Evolutionary conservation across 2,329 filamentous ascomycete genomes (phyloP).

Genomic region (Chaetomium strumarium): DNA sequence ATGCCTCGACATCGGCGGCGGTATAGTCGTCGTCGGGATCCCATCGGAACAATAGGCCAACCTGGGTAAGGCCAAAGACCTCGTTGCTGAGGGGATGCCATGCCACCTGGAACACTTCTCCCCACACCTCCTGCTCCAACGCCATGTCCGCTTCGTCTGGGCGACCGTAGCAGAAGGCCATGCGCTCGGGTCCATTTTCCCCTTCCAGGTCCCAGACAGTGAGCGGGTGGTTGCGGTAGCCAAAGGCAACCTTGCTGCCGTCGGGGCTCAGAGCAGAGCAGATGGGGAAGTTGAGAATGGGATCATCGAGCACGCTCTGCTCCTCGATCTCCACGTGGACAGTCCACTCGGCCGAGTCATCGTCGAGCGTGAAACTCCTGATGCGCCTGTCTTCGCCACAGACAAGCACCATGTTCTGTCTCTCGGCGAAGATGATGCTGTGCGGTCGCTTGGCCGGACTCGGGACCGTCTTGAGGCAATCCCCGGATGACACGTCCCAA

Average conservation of each 20-base stretch:
- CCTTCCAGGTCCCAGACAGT: constrained; percentile 28
- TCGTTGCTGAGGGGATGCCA: constrained; percentile 29
- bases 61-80: constrained; percentile 30
- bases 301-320: constrained; percentile 22
- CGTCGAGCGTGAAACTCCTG: constrained; percentile 17
- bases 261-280: constrained; percentile 28
- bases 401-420: constrained; percentile 21
- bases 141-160: constrained; percentile 11
- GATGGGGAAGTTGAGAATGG: constrained; percentile 25
- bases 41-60: constrained; percentile 34
- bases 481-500: constrained; percentile 26
- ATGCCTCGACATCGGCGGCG: constrained; percentile 21
- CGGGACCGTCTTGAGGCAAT: constrained; percentile 18
- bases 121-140: constrained; percentile 7
- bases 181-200: constrained; percentile 3
- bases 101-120: constrained; percentile 24
- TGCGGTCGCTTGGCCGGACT: constrained; percentile 25
- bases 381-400: constrained; percentile 24
- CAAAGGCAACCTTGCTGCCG: constrained; percentile 26
- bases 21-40: constrained; percentile 27
- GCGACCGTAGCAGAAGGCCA: constrained; percentile 25
- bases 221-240: constrained; percentile 28
- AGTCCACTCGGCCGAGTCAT: constrained; percentile 19
- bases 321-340: constrained; percentile 22
- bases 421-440: constrained; percentile 21